Evolutionary conservation across 371 early-diverging fungal species (phyloP).

Genomic region (Mucor lusitanicus): DNA sequence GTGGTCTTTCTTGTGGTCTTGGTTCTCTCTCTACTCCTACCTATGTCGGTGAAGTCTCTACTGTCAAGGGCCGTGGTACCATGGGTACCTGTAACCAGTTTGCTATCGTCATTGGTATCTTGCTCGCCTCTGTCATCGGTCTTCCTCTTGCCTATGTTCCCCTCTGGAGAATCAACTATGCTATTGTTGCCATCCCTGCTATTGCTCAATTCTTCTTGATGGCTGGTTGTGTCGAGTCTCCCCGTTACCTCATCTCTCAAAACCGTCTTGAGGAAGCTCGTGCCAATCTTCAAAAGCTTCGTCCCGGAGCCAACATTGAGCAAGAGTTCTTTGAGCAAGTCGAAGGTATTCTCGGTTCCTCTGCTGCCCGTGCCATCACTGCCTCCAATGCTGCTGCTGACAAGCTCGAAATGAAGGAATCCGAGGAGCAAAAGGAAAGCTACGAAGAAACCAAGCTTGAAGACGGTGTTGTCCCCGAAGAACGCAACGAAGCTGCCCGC

Average conservation of each 20-base stretch:
- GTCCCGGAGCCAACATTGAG: slow-evolving; percentile 52
- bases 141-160: slow-evolving; percentile 63
- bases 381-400: slow-evolving; percentile 90
- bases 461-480: slow-evolving; percentile 5
- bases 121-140: slow-evolving; percentile 65
- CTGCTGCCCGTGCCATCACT: slow-evolving; percentile 90
- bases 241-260: slow-evolving; percentile 34
- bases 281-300: slow-evolving; percentile 51
- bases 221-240: slow-evolving; percentile 75
- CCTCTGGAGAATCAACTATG: slow-evolving; percentile 69
- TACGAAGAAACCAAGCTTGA: slow-evolving; percentile 10
- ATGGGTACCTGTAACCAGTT: slow-evolving; percentile 81
- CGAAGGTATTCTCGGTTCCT: slow-evolving; percentile 16
- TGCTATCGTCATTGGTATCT: slow-evolving; percentile 75
- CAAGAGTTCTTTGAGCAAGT: slow-evolving; percentile 64
- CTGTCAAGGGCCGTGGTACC: slow-evolving; percentile 67
- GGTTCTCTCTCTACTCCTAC: slow-evolving; percentile 78
- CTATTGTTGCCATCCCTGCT: slow-evolving; percentile 70
- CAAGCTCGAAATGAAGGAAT: background rate
- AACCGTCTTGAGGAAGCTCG: slow-evolving; percentile 22
- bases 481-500: background rate
- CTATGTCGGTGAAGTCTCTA: slow-evolving; percentile 83
- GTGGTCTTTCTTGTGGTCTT: slow-evolving; percentile 83
- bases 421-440: background rate
- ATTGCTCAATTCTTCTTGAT: slow-evolving; percentile 69